A percentile compares a stretch with the other conserved stretches of the same genome.
Evolutionary conservation across 2,329 filamentous ascomycete genomes (phyloP).

Genomic region (Coleophoma crateriformis): DNA sequence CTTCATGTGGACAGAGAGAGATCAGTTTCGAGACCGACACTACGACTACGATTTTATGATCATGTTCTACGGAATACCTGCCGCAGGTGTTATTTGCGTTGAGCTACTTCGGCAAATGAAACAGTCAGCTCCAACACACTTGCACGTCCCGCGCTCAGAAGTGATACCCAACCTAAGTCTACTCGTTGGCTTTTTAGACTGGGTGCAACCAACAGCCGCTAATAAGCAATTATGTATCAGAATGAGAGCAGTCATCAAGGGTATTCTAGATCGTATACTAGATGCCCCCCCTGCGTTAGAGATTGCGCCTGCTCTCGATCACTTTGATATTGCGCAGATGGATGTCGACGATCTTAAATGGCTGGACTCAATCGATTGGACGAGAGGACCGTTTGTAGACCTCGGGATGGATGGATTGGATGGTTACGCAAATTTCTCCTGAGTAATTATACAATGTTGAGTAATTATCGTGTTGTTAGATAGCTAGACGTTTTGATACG

Average conservation of each 20-base stretch:
- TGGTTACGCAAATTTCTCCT: neutral
- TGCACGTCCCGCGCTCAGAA: constrained; percentile 8
- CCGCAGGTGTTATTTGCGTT: constrained; percentile 14
- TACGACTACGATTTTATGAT: constrained; percentile 14
- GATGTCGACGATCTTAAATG: constrained; percentile 12
- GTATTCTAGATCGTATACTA: constrained; percentile 11
- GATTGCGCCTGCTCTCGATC: neutral
- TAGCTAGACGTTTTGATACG: too few relatives aligned
- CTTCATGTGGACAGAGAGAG: constrained; percentile 13
- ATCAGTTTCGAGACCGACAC: constrained; percentile 2
- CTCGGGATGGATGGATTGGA: neutral
- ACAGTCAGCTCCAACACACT: constrained; percentile 4
- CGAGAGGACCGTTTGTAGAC: constrained; percentile 6
- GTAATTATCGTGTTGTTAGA: too few relatives aligned
- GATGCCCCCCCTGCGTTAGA: constrained; percentile 4
- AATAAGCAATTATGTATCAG: constrained; percentile 12
- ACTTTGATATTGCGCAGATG: constrained; percentile 2
- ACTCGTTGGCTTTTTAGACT: constrained; percentile 15
- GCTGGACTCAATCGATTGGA: constrained; percentile 16
- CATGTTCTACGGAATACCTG: constrained; percentile 18
- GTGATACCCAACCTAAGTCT: constrained; percentile 12
- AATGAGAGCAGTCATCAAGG: constrained; percentile 10
- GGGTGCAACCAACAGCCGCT: constrained; percentile 10
- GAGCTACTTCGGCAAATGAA: constrained; percentile 15
- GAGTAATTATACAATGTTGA: neutral